These are phyloP conservation scores for Begonia masoniana DNA, from an alignment of 306 rosid species.

Conservation along the genomic window DNA sequence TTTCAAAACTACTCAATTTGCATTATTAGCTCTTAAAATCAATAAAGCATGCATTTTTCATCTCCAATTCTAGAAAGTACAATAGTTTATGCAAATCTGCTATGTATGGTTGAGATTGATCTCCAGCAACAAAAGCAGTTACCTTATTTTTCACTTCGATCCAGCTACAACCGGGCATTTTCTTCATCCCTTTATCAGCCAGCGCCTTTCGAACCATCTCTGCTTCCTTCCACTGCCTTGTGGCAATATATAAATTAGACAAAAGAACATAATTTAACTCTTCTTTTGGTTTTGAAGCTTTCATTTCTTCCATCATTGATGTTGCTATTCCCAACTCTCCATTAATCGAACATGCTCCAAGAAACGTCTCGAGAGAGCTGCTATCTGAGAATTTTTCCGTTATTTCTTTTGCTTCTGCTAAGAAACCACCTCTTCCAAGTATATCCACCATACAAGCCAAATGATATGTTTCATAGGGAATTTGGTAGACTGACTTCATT, in stretches of 20 bases:
- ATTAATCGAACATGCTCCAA: conserved; percentile 51
- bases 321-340: conserved; percentile 33
- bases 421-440: conserved; percentile 65
- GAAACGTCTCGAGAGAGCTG: conserved; percentile 39
- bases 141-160: conserved; percentile 54
- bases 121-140: conserved; percentile 56
- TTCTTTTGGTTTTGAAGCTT: conserved; percentile 33
- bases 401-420: conserved; percentile 48
- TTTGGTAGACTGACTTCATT: conserved; percentile 37
- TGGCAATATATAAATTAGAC: conserved; percentile 56
- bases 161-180: conserved; percentile 85
- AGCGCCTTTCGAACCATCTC: conserved; percentile 56
- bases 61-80: conserved; percentile 40
- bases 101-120: conserved; percentile 26
- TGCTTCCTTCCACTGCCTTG: conserved; percentile 73
- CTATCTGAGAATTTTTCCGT: conserved; percentile 27
- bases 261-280: conserved; percentile 53
- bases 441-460: conserved; percentile 72
- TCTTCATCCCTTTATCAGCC: conserved; percentile 61
- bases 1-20: too few relatives aligned
- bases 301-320: conserved; percentile 35
- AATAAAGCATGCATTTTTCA: conserved; percentile 33
- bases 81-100: conserved; percentile 21
- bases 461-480: conserved; percentile 46
- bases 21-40: not conserved